Evolutionary conservation across 2,329 filamentous ascomycete species (phyloP).

Genomic region (Cercospora beticola): DNA sequence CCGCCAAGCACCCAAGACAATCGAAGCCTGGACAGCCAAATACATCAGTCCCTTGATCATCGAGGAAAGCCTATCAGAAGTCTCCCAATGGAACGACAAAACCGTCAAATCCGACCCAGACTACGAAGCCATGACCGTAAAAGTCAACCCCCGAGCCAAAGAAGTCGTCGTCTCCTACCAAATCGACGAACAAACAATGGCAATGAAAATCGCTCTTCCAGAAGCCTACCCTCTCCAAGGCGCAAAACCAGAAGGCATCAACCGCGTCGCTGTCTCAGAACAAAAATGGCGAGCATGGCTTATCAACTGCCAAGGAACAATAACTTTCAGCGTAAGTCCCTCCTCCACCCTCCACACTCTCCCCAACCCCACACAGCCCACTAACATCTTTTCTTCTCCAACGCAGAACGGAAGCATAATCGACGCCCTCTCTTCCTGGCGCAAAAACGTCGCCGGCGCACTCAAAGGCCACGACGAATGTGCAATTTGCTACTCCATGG

Average conservation of each 20-base stretch:
- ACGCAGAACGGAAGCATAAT: slow-evolving; percentile 74
- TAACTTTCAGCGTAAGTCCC: slow-evolving; percentile 72
- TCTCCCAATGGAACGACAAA: slow-evolving; percentile 62
- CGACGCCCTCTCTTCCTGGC: slow-evolving; percentile 82
- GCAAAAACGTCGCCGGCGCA: slow-evolving; percentile 80
- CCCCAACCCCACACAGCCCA: too few species aligned
- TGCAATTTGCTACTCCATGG: slow-evolving; percentile 85
- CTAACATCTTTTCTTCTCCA: background rate
- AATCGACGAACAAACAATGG: slow-evolving; percentile 81
- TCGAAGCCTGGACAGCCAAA: slow-evolving; percentile 83
- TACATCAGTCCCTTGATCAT: slow-evolving; percentile 73
- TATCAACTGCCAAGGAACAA: slow-evolving; percentile 82
- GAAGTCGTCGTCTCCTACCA: slow-evolving; percentile 84
- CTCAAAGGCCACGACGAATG: slow-evolving; percentile 94
- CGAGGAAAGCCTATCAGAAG: slow-evolving; percentile 63
- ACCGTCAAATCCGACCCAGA: slow-evolving; percentile 41
- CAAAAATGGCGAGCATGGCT: slow-evolving; percentile 93
- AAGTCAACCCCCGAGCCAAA: slow-evolving; percentile 66
- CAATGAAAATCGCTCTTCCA: slow-evolving; percentile 79
- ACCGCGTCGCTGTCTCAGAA: slow-evolving; percentile 83
- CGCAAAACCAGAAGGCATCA: slow-evolving; percentile 72
- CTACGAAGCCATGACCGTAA: slow-evolving; percentile 62
- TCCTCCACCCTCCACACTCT: background rate
- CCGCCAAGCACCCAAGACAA: slow-evolving; percentile 71
- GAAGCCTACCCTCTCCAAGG: slow-evolving; percentile 77